A percentile compares a stretch with the other conserved stretches of the same genome.
Conservation (phyloP, 1,284 basidiomycete genomes). For the Ceratobasidium theobromae region DNA sequence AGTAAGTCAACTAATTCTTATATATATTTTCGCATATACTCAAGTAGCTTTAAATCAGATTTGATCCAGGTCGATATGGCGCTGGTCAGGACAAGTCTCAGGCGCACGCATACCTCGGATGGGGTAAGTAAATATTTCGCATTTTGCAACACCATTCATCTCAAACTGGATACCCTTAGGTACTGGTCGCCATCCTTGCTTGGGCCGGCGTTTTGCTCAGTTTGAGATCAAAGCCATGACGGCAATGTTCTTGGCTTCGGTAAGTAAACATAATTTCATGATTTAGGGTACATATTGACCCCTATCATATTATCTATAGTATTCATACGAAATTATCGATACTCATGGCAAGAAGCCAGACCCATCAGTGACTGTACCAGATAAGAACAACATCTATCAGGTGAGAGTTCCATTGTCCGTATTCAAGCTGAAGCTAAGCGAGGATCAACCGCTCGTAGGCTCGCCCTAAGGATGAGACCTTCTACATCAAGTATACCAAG, state of each 20-base stretch:
- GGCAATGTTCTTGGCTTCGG: slow-evolving; percentile 11
- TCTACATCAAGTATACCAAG: slow-evolving; percentile 16
- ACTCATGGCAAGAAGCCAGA: neutral
- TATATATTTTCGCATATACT: neutral
- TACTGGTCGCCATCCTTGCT: slow-evolving; percentile 10
- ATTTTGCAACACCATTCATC: neutral
- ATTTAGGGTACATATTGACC: neutral
- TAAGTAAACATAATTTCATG: neutral
- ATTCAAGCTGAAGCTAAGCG: neutral
- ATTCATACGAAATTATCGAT: neutral
- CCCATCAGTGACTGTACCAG: slow-evolving; percentile 8
- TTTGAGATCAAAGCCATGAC: slow-evolving; percentile 14
- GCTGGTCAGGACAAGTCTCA: slow-evolving; percentile 15
- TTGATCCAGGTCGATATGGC: neutral
- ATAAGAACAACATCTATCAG: slow-evolving; percentile 17
- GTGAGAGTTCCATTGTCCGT: neutral
- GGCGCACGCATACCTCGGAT: slow-evolving; percentile 11
- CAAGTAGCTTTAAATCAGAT: neutral
- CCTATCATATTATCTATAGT: neutral
- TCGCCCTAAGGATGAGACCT: slow-evolving; percentile 9
- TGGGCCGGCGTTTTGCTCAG: slow-evolving; percentile 15
- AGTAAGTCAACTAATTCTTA: neutral
- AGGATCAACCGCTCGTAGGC: neutral
- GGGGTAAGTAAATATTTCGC: neutral
- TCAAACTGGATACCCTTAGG: neutral